phyloP scores from a whole-genome alignment of 108 stramenopile genomes.

The Licmophora abbreviata region DNA sequence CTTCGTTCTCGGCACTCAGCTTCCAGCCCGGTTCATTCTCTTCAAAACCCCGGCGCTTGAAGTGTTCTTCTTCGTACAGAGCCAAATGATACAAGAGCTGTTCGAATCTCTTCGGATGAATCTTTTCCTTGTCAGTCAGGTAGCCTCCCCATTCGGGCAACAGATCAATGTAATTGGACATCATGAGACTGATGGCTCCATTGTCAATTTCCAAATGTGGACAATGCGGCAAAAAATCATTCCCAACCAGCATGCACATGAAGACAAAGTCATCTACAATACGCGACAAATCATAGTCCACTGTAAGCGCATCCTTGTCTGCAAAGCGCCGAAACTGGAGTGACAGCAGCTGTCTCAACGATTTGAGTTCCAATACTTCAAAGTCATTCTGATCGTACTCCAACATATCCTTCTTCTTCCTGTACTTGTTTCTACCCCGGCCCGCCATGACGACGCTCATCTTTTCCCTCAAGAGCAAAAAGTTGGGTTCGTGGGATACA shows the following conservation, averaged over 20 bases:
- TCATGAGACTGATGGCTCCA: slow-evolving; percentile 91
- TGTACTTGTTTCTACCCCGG: slow-evolving; percentile 70
- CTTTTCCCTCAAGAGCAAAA: slow-evolving; percentile 93
- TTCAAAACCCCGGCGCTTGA: slow-evolving; percentile 79
- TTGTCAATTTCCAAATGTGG: slow-evolving; percentile 94
- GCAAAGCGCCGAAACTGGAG: slow-evolving; percentile 86
- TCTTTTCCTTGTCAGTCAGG: slow-evolving; percentile 82
- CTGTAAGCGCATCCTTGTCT: slow-evolving; percentile 31
- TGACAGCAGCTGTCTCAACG: slow-evolving; percentile 82
- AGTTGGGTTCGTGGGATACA: slow-evolving; percentile 95
- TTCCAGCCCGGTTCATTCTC: slow-evolving; percentile 89
- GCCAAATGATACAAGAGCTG: slow-evolving; percentile 87
- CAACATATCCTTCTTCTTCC: slow-evolving; percentile 92
- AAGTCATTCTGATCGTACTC: slow-evolving; percentile 90
- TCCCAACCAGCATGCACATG: slow-evolving; percentile 97
- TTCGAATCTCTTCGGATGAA: slow-evolving; percentile 88
- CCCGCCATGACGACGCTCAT: slow-evolving; percentile 92
- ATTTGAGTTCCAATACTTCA: slow-evolving; percentile 82
- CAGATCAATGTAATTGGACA: slow-evolving; percentile 83
- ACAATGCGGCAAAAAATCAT: slow-evolving; percentile 94
- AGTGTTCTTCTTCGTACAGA: slow-evolving; percentile 89
- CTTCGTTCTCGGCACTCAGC: slow-evolving; percentile 59
- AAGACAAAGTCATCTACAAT: slow-evolving; percentile 98
- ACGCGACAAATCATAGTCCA: slow-evolving; percentile 71
- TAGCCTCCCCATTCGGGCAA: slow-evolving; percentile 89